phyloP scores from a whole-genome alignment of 2,329 filamentous ascomycete species.

The Monosporascus sp. region DNA sequence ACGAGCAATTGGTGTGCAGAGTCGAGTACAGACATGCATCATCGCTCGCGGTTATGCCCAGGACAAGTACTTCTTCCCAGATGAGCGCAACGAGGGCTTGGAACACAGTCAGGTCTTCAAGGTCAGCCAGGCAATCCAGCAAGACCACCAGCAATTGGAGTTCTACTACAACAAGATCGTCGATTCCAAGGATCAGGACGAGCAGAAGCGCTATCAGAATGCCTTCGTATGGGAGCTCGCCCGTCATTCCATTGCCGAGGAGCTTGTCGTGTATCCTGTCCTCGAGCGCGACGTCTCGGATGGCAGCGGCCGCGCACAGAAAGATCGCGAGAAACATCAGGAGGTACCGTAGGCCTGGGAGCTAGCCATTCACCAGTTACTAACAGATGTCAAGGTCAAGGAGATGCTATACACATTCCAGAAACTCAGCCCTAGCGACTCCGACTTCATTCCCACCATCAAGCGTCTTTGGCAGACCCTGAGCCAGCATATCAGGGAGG shows the following conservation, averaged over 20 bases:
- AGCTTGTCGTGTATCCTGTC: slow-evolving; percentile 43
- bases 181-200: slow-evolving; percentile 34
- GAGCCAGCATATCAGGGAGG: slow-evolving; percentile 35
- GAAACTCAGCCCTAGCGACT: slow-evolving; percentile 29
- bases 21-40: not conserved
- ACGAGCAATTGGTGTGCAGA: not conserved
- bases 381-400: slow-evolving; percentile 34
- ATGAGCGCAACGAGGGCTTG: slow-evolving; percentile 5
- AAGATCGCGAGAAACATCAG: slow-evolving; percentile 30
- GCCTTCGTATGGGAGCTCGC: slow-evolving; percentile 49
- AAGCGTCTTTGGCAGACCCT: slow-evolving; percentile 36
- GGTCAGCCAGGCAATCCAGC: slow-evolving; percentile 12
- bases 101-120: slow-evolving; percentile 10
- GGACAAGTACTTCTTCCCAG: slow-evolving; percentile 6
- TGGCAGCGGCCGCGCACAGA: slow-evolving; percentile 35
- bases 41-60: not conserved
- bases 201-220: slow-evolving; percentile 41
- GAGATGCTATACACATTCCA: slow-evolving; percentile 41
- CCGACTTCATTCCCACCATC: slow-evolving; percentile 37
- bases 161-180: slow-evolving; percentile 38
- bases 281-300: slow-evolving; percentile 35
- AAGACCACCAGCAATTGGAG: slow-evolving; percentile 20
- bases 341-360: slow-evolving; percentile 8
- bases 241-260: slow-evolving; percentile 46
- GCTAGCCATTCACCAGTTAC: not conserved